phyloP scores from a whole-genome alignment of 2,329 filamentous ascomycete genomes.

The Paecilomyces niveus region DNA sequence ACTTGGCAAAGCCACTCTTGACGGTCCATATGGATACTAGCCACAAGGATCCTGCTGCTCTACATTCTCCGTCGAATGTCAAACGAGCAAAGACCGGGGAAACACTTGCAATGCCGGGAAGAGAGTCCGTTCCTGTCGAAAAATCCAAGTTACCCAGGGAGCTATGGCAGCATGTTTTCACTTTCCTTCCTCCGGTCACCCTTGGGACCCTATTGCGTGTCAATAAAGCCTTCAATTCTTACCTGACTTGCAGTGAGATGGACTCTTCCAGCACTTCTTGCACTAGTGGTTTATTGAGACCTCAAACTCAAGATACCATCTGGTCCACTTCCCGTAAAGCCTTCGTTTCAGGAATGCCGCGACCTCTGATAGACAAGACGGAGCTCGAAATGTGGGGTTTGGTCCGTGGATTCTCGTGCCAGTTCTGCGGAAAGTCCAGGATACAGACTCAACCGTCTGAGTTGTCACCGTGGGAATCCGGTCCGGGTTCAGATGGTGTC shows the following conservation, averaged over 20 bases:
- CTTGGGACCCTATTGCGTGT: slow-evolving; percentile 60
- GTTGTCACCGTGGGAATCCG: slow-evolving; percentile 48
- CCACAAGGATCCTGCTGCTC: not conserved
- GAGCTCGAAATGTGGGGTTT: slow-evolving; percentile 75
- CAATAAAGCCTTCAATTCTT: slow-evolving; percentile 59
- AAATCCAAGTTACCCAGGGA: slow-evolving; percentile 47
- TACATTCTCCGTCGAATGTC: not conserved
- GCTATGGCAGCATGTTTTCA: slow-evolving; percentile 65
- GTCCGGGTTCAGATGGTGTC: slow-evolving; percentile 56
- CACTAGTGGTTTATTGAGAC: slow-evolving; percentile 22
- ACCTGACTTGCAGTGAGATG: slow-evolving; percentile 46
- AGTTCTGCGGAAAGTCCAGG: slow-evolving; percentile 54
- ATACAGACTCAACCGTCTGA: slow-evolving; percentile 15
- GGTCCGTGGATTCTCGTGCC: slow-evolving; percentile 55
- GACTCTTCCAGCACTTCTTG: slow-evolving; percentile 20
- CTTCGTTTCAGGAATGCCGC: slow-evolving; percentile 61
- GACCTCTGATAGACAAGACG: slow-evolving; percentile 56
- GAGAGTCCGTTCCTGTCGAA: slow-evolving; percentile 7
- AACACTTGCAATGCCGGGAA: not conserved
- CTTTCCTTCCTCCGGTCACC: slow-evolving; percentile 55
- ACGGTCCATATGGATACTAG: not conserved
- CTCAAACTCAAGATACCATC: slow-evolving; percentile 55
- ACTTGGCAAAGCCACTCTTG: not conserved
- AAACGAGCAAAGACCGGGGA: slow-evolving; percentile 13
- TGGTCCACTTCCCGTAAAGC: slow-evolving; percentile 64